Conservation (phyloP, 305 asterid species). For the Nicotiana rustica region DNA sequence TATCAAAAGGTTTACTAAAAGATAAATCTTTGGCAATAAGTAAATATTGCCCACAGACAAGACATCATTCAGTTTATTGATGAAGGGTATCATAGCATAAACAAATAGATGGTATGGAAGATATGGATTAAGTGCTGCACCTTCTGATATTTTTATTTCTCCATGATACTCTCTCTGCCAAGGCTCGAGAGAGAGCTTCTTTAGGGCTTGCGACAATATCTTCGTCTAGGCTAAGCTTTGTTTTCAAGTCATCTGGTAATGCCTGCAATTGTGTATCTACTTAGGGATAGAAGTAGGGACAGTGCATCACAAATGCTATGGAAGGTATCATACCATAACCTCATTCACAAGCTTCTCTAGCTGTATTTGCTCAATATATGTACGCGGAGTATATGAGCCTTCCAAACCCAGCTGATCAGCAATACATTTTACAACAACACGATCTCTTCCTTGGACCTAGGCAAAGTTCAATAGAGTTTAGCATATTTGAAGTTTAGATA, state of each 20-base stretch:
- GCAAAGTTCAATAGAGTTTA: slow-evolving; percentile 12
- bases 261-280: slow-evolving; percentile 58
- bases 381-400: slow-evolving; percentile 89
- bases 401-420: slow-evolving; percentile 92
- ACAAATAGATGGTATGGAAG: slow-evolving; percentile 23
- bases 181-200: slow-evolving; percentile 84
- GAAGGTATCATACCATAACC: slow-evolving; percentile 75
- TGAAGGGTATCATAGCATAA: slow-evolving; percentile 10
- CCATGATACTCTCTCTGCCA: slow-evolving; percentile 61
- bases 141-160: slow-evolving; percentile 68
- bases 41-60: not conserved
- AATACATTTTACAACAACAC: slow-evolving; percentile 63
- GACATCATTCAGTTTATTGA: not conserved
- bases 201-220: slow-evolving; percentile 83
- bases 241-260: slow-evolving; percentile 89
- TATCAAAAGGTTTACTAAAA: not conserved
- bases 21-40: not conserved
- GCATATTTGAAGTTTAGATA: slow-evolving; percentile 20
- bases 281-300: slow-evolving; percentile 31
- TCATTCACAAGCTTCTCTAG: slow-evolving; percentile 95
- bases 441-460: slow-evolving; percentile 97
- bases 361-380: slow-evolving; percentile 98
- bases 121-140: slow-evolving; percentile 43
- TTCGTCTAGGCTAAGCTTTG: slow-evolving; percentile 91
- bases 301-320: slow-evolving; percentile 29